Evolutionary conservation across 2,329 filamentous ascomycete species (phyloP).

Genomic region (Sporothrix dimorphospora): DNA sequence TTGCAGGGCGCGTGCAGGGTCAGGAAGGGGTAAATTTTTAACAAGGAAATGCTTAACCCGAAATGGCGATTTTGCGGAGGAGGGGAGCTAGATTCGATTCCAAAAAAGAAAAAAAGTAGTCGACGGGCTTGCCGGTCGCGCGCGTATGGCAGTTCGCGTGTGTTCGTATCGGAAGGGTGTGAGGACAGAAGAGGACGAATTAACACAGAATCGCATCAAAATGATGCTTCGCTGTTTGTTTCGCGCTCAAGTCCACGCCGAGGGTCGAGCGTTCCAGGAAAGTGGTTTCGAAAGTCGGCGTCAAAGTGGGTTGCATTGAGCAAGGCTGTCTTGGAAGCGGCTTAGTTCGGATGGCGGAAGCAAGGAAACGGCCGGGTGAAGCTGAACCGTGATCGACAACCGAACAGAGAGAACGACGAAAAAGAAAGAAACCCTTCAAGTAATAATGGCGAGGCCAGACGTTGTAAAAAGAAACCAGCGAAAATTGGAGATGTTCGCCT

Average conservation of each 20-base stretch:
- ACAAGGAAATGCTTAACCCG: slow-evolving; percentile 27
- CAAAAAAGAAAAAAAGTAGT: not conserved
- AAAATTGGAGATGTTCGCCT: not conserved
- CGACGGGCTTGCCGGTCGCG: slow-evolving; percentile 1
- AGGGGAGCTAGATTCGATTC: slow-evolving; percentile 14
- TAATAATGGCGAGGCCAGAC: not conserved
- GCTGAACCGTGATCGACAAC: not conserved
- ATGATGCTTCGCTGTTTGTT: not conserved
- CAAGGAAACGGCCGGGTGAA: slow-evolving; percentile 13
- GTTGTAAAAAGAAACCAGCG: not conserved
- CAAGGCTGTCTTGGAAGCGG: slow-evolving; percentile 21
- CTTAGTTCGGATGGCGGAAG: slow-evolving; percentile 24
- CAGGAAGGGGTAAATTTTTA: slow-evolving; percentile 20
- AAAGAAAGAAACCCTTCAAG: not conserved
- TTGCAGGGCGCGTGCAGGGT: not conserved
- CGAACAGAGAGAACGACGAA: slow-evolving; percentile 13
- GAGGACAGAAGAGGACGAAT: not conserved
- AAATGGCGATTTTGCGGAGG: slow-evolving; percentile 26
- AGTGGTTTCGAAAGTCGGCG: slow-evolving; percentile 12
- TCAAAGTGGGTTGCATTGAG: slow-evolving; percentile 21
- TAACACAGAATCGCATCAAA: not conserved
- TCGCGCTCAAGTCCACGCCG: not conserved
- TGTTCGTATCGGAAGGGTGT: not conserved
- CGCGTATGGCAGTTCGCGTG: slow-evolving; percentile 9
- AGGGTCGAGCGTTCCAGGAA: slow-evolving; percentile 1